Evolutionary conservation across 345 rosid species (phyloP).

Genomic region (Odontarrhena argentea): DNA sequence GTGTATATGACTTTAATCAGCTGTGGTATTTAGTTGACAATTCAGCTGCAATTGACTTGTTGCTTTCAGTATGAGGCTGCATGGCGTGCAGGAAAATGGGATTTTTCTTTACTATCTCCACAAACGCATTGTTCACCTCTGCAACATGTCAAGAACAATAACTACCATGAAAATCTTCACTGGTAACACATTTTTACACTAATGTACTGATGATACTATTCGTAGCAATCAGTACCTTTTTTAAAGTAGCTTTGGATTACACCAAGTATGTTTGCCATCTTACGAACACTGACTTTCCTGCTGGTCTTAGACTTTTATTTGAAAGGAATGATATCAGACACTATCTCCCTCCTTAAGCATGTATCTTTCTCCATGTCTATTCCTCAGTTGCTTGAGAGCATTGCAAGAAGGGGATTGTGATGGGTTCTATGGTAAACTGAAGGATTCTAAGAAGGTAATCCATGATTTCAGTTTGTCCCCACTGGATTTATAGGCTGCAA

Average conservation of each 20-base stretch:
- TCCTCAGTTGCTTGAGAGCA: constrained; percentile 78
- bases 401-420: constrained; percentile 78
- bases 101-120: constrained; percentile 66
- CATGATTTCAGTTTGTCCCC: constrained; percentile 25
- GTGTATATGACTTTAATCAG: not conserved
- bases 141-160: constrained; percentile 51
- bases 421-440: constrained; percentile 64
- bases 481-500: constrained; percentile 21
- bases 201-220: constrained; percentile 20
- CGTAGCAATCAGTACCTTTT: constrained; percentile 16
- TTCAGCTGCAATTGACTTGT: constrained; percentile 30
- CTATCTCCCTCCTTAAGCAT: constrained; percentile 11
- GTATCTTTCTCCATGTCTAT: constrained; percentile 28
- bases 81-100: constrained; percentile 98
- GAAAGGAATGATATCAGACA: constrained; percentile 12
- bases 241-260: constrained; percentile 30
- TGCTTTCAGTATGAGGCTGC: constrained; percentile 92
- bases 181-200: constrained; percentile 50
- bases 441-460: constrained; percentile 73
- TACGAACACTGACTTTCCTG: not conserved
- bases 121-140: constrained; percentile 49
- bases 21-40: constrained; percentile 12
- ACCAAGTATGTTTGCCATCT: constrained; percentile 20
- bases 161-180: constrained; percentile 80
- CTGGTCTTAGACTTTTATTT: constrained; percentile 16